A percentile compares a stretch with the other conserved stretches of the same genome.
Conservation (phyloP, 306 rosid species). For the Sophora flavescens region DNA sequence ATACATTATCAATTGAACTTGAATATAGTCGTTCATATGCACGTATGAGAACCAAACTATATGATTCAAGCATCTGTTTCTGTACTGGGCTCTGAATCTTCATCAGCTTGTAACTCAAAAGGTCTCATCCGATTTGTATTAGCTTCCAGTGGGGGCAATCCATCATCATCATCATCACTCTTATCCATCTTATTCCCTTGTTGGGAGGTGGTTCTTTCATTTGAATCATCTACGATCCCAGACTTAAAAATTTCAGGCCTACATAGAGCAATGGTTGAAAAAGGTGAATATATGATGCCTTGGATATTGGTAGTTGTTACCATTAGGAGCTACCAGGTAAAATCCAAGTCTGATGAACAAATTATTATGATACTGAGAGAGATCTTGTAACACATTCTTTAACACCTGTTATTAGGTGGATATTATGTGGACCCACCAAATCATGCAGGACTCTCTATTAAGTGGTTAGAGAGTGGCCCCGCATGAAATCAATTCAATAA, state of each 20-base stretch:
- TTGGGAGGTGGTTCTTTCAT: conserved; percentile 51
- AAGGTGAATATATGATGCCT: conserved; percentile 28
- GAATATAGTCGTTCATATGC: conserved; percentile 4
- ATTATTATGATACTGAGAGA: neutral
- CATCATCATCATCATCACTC: conserved; percentile 69
- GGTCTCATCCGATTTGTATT: conserved; percentile 84
- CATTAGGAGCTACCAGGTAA: neutral
- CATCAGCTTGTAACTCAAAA: conserved; percentile 52
- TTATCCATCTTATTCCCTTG: conserved; percentile 56
- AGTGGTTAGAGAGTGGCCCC: too few species aligned
- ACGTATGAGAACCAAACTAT: conserved; percentile 13
- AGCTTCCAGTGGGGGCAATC: conserved; percentile 90
- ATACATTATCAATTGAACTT: conserved; percentile 18
- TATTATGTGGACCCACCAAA: too few species aligned
- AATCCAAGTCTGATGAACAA: conserved; percentile 22
- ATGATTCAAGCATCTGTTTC: conserved; percentile 59
- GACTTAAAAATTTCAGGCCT: conserved; percentile 89
- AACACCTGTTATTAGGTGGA: too few species aligned
- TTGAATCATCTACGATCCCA: conserved; percentile 46
- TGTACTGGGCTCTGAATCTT: conserved; percentile 63
- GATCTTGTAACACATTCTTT: too few species aligned
- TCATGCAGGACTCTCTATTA: too few species aligned
- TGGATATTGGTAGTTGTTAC: neutral
- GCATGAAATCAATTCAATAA: too few species aligned
- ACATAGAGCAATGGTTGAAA: conserved; percentile 36